Evolutionary conservation across 768 basidiomycete species (phyloP).

Genomic region (Jaapia argillacea): DNA sequence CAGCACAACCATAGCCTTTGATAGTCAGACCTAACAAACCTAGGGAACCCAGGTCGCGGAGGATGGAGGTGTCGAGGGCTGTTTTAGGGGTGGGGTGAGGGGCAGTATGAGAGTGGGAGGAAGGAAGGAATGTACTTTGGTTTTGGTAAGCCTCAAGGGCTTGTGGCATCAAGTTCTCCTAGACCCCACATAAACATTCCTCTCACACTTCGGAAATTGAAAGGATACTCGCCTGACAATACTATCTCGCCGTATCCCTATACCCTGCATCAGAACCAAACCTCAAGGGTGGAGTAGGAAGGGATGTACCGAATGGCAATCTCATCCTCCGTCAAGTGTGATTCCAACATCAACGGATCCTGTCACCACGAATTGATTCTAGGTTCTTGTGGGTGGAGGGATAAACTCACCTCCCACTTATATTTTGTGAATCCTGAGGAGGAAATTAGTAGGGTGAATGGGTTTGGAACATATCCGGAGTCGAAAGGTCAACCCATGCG

Average conservation of each 20-base stretch:
- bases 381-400: not conserved
- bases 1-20: constrained; percentile 88
- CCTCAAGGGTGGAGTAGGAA: not conserved
- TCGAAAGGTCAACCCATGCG: not conserved
- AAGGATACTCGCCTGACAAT: constrained; percentile 66
- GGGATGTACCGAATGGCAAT: constrained; percentile 64
- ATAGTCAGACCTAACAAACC: constrained; percentile 97
- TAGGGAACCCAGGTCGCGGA: constrained; percentile 76
- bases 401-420: constrained; percentile 1
- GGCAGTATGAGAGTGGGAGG: not conserved
- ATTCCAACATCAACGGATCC: constrained; percentile 80
- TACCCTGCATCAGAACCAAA: constrained; percentile 3
- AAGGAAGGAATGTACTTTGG: constrained; percentile 44
- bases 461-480: not conserved
- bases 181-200: constrained; percentile 1
- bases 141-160: constrained; percentile 84
- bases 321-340: constrained; percentile 83
- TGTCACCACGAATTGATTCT: constrained; percentile 16
- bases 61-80: too few relatives aligned
- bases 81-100: constrained; percentile 27
- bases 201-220: not conserved
- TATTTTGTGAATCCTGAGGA: not conserved
- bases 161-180: constrained; percentile 82
- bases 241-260: constrained; percentile 71
- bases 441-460: not conserved